phyloP scores from a whole-genome alignment of 352 stramenopile species.

The Plasmopara halstedii region DNA sequence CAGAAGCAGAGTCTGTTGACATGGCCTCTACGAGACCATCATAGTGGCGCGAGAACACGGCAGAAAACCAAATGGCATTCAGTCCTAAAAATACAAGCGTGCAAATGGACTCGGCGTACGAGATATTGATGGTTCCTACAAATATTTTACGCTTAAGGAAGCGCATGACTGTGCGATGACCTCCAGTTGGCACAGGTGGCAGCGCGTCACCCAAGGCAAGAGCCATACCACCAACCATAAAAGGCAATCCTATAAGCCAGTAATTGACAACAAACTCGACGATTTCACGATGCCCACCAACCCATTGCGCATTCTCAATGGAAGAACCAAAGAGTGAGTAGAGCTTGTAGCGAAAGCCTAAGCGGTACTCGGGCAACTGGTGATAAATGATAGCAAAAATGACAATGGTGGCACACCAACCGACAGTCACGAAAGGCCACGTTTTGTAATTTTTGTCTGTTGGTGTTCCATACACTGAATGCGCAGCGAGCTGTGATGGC shows the following conservation, averaged over 20 bases:
- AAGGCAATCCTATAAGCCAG: conserved; percentile 62
- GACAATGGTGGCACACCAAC: conserved; percentile 36
- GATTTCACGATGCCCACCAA: conserved; percentile 65
- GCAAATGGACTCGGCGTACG: conserved; percentile 69
- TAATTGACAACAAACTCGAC: conserved; percentile 70
- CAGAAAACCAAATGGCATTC: conserved; percentile 75
- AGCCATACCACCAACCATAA: conserved; percentile 62
- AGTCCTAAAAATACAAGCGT: conserved; percentile 64
- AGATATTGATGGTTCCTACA: conserved; percentile 60
- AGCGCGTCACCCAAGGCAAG: conserved; percentile 58
- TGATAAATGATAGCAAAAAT: conserved; percentile 65
- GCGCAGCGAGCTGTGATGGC: conserved; percentile 43
- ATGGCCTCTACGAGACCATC: conserved; percentile 38
- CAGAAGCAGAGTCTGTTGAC: conserved; percentile 29
- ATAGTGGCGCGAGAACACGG: conserved; percentile 70
- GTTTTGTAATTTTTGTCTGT: conserved; percentile 77
- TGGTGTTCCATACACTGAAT: conserved; percentile 70
- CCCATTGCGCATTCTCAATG: conserved; percentile 45
- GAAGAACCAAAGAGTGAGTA: conserved; percentile 54
- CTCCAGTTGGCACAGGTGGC: conserved; percentile 58
- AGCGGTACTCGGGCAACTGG: conserved; percentile 62
- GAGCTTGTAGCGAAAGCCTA: conserved; percentile 52
- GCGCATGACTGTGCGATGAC: conserved; percentile 61
- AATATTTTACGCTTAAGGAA: conserved; percentile 81
- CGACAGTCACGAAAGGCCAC: conserved; percentile 65